Evolutionary conservation across 73 alveolate genomes (phyloP).

Genomic region (Effrenium voratum): DNA sequence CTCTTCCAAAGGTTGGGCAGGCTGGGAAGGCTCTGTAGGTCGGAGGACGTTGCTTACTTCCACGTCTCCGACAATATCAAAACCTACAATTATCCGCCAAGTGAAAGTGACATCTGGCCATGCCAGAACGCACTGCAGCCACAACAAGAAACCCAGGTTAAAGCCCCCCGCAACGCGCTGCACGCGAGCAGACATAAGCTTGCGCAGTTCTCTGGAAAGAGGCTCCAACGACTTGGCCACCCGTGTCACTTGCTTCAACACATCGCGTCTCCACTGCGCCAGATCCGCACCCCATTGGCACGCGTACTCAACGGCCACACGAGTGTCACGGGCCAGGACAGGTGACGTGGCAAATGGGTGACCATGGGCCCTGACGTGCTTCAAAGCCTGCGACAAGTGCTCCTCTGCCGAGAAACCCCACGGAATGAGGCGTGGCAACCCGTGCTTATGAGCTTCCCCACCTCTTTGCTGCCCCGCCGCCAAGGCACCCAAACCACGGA

Average conservation of each 20-base stretch:
- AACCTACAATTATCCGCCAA: neutral
- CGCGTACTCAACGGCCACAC: neutral
- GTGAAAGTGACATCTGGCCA: slow-evolving; percentile 1
- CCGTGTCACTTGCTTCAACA: neutral
- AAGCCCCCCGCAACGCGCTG: neutral
- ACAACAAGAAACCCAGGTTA: neutral
- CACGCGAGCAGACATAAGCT: neutral
- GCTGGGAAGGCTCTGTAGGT: neutral
- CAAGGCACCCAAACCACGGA: neutral
- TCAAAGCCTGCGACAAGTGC: neutral
- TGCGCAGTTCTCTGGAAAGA: neutral
- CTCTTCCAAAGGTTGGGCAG: neutral
- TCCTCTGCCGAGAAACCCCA: neutral
- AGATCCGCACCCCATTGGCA: neutral
- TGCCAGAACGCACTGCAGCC: neutral
- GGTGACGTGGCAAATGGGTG: neutral
- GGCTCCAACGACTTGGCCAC: neutral
- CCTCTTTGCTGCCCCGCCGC: neutral
- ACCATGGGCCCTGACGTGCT: neutral
- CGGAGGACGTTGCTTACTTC: neutral
- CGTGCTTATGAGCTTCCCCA: neutral
- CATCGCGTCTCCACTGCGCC: neutral
- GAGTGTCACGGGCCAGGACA: neutral
- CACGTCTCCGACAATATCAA: neutral
- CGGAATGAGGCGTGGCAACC: slow-evolving; percentile 10